These are phyloP conservation scores for Pluteus cervinus DNA, from an alignment of 768 basidiomycete genomes.

Conservation along the genomic window DNA sequence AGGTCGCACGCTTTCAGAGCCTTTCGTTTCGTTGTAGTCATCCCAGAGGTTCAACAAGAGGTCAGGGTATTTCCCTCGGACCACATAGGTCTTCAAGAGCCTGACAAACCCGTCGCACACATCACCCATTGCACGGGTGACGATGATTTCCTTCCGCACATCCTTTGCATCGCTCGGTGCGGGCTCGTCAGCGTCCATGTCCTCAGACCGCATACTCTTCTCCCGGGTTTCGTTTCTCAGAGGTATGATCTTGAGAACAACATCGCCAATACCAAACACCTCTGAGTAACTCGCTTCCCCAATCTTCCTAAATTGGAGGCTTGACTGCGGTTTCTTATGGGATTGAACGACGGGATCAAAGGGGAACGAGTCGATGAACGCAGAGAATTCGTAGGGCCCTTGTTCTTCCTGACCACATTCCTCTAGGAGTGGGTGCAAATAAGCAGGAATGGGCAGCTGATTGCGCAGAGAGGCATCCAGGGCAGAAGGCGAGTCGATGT, in stretches of 20 bases:
- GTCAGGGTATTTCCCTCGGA: constrained; percentile 80
- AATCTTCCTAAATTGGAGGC: constrained; percentile 66
- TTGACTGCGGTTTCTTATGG: constrained; percentile 8
- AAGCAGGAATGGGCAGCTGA: constrained; percentile 34
- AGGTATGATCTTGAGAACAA: constrained; percentile 90
- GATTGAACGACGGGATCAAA: constrained; percentile 56
- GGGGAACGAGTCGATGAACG: constrained; percentile 78
- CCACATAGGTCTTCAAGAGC: constrained; percentile 79
- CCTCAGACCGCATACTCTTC: constrained; percentile 7
- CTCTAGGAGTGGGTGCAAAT: constrained; percentile 57
- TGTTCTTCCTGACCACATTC: constrained; percentile 63
- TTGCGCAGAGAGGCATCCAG: constrained; percentile 14
- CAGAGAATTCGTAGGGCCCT: constrained; percentile 70
- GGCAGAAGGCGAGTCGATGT: constrained; percentile 22
- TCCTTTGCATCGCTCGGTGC: constrained; percentile 69
- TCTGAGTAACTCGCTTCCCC: constrained; percentile 98
- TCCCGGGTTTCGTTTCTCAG: constrained; percentile 45
- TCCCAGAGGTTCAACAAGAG: constrained; percentile 84
- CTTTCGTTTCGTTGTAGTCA: constrained; percentile 65
- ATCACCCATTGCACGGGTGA: constrained; percentile 71
- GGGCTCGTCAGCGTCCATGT: constrained; percentile 31
- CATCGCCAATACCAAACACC: constrained; percentile 84
- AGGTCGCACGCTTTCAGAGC: constrained; percentile 81
- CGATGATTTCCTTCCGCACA: constrained; percentile 75
- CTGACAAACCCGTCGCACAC: constrained; percentile 74